Conservation (phyloP, 345 rosid genomes). For the Durio zibethinus region DNA sequence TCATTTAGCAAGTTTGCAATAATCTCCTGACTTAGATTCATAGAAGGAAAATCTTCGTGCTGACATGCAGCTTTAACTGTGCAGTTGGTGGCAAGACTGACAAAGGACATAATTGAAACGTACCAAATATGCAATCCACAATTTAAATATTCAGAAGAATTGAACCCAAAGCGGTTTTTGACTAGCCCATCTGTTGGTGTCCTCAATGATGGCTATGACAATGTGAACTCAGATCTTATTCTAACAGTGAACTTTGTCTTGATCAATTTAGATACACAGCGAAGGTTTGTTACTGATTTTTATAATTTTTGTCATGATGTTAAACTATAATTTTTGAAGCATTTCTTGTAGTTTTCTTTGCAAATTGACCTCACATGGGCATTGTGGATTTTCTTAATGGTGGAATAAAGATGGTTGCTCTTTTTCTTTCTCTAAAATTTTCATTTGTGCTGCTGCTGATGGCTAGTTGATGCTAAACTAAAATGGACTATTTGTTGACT, state of each 20-base stretch:
- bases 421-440: neutral
- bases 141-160: slow-evolving; percentile 85
- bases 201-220: slow-evolving; percentile 91
- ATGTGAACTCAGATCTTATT: slow-evolving; percentile 93
- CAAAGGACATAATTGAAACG: slow-evolving; percentile 82
- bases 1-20: neutral
- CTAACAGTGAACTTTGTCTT: slow-evolving; percentile 69
- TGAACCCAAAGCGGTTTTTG: slow-evolving; percentile 93
- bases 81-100: slow-evolving; percentile 88
- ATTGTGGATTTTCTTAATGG: neutral
- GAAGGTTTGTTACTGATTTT: slow-evolving; percentile 55
- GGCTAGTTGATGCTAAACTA: neutral
- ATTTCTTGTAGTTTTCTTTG: neutral
- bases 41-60: slow-evolving; percentile 17
- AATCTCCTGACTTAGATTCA: neutral
- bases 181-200: slow-evolving; percentile 92
- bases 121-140: slow-evolving; percentile 84
- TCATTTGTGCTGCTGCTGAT: neutral
- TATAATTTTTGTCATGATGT: slow-evolving; percentile 1
- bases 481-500: neutral
- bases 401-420: neutral
- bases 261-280: slow-evolving; percentile 67
- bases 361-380: neutral
- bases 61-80: slow-evolving; percentile 27
- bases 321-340: neutral